These are phyloP conservation scores for Zygosaccharomyces kombuchaensis DNA, from an alignment of 805 yeast genomes.

Conservation along the genomic window DNA sequence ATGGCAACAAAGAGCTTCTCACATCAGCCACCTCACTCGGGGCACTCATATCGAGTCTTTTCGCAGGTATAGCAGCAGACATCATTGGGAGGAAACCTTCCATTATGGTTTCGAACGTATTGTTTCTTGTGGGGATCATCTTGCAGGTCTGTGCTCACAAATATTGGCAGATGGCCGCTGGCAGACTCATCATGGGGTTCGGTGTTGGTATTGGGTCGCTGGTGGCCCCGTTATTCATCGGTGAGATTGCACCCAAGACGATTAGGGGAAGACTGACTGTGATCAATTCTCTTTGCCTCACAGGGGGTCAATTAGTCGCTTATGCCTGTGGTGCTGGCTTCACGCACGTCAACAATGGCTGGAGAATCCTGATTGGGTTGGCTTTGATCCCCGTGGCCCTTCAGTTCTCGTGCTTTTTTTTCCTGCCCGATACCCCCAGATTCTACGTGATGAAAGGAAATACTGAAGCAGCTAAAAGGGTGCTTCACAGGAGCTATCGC, in stretches of 20 bases:
- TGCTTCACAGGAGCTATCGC: constrained; percentile 57
- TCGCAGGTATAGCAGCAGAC: constrained; percentile 83
- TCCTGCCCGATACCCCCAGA: constrained; percentile 95
- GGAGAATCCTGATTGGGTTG: constrained; percentile 90
- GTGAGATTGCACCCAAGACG: constrained; percentile 88
- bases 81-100: constrained; percentile 79
- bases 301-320: constrained; percentile 93
- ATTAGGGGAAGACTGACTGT: constrained; percentile 90
- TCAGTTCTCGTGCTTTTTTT: constrained; percentile 72
- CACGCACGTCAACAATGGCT: constrained; percentile 68
- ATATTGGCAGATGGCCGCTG: constrained; percentile 88
- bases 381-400: constrained; percentile 81
- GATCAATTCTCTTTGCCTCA: constrained; percentile 80
- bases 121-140: constrained; percentile 80
- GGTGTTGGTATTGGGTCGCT: constrained; percentile 95
- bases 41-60: constrained; percentile 72
- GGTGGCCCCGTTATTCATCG: constrained; percentile 88
- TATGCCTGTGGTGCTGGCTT: constrained; percentile 92
- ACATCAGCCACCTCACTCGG: constrained; percentile 95
- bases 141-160: constrained; percentile 77
- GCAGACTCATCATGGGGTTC: constrained; percentile 90
- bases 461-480: constrained; percentile 59
- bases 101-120: constrained; percentile 72
- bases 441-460: constrained; percentile 71
- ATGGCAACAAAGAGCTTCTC: constrained; percentile 82